Conservation (phyloP, 176 grass and related monocot genomes). For the Cenchrus fungigraminus region DNA sequence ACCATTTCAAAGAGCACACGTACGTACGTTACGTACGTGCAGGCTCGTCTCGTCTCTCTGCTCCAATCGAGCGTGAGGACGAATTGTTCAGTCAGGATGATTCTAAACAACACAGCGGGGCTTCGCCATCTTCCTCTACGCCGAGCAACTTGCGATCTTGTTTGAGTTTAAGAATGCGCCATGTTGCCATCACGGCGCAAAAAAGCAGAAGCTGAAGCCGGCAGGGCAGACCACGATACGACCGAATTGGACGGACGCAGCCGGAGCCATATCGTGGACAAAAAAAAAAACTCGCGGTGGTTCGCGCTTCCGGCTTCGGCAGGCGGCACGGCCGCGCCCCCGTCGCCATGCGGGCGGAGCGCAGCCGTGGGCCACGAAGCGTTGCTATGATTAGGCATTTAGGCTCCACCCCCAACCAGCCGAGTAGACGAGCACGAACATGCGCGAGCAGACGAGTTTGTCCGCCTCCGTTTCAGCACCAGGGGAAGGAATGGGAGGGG, state of each 20-base stretch:
- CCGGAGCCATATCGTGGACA: no score
- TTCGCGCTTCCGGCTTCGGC: slow-evolving; percentile 2
- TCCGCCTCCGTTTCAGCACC: neutral
- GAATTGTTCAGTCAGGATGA: neutral
- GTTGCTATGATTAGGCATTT: neutral
- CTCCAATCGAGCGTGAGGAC: neutral
- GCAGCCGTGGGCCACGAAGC: neutral
- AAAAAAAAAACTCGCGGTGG: neutral
- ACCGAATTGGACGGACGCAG: neutral
- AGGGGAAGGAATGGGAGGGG: neutral
- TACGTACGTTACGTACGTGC: neutral
- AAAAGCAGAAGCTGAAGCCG: neutral
- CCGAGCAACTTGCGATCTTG: neutral
- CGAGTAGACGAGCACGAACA: neutral
- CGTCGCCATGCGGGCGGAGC: neutral
- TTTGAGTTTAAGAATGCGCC: neutral
- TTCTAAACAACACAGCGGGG: neutral
- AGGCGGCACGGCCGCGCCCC: slow-evolving; percentile 1
- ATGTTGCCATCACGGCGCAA: neutral
- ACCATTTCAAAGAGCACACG: no score
- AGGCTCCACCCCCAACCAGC: neutral
- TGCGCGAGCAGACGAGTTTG: neutral
- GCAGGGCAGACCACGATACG: neutral
- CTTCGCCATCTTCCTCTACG: neutral
- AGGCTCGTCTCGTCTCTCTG: neutral